Conservation (phyloP, 106 monocot genomes). For the Hemerocallis citrina region DNA sequence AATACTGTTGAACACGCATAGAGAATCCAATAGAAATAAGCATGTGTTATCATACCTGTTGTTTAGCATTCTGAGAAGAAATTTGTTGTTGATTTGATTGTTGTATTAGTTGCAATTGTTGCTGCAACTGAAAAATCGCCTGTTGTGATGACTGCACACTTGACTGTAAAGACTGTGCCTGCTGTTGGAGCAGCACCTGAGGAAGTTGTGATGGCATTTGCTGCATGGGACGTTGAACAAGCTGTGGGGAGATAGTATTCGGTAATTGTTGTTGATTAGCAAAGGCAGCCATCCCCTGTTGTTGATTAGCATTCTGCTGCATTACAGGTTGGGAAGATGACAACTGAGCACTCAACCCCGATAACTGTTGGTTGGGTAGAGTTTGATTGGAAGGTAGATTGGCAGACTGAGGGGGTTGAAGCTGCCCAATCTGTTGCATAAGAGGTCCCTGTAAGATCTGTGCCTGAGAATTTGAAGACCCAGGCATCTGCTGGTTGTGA, state of each 20-base stretch:
- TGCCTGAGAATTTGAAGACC: slow-evolving; percentile 34
- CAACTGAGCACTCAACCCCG: slow-evolving; percentile 36
- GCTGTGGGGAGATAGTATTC: slow-evolving; percentile 30
- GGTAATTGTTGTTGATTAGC: slow-evolving; percentile 56
- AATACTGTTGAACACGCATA: too few relatives aligned
- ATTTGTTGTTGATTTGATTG: slow-evolving; percentile 60
- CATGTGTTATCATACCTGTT: too few relatives aligned
- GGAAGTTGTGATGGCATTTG: slow-evolving; percentile 58
- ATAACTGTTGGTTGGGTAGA: slow-evolving; percentile 35
- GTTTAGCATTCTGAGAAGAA: slow-evolving; percentile 45
- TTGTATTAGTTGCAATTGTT: slow-evolving; percentile 81
- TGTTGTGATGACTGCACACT: slow-evolving; percentile 86
- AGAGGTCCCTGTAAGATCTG: slow-evolving; percentile 42
- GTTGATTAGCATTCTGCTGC: slow-evolving; percentile 40
- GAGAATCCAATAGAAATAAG: too few relatives aligned
- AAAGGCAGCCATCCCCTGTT: slow-evolving; percentile 20
- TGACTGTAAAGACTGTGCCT: slow-evolving; percentile 71
- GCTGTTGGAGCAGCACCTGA: slow-evolving; percentile 70
- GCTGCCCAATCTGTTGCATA: slow-evolving; percentile 44
- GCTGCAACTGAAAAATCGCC: slow-evolving; percentile 75
- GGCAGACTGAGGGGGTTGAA: slow-evolving; percentile 50
- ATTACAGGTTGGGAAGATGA: slow-evolving; percentile 38
- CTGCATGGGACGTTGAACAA: slow-evolving; percentile 61
- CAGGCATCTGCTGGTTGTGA: slow-evolving; percentile 37
- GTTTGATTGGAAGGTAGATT: slow-evolving; percentile 4